phyloP scores from a whole-genome alignment of 1,284 basidiomycete genomes.

The Fomitopsis pinicola region DNA sequence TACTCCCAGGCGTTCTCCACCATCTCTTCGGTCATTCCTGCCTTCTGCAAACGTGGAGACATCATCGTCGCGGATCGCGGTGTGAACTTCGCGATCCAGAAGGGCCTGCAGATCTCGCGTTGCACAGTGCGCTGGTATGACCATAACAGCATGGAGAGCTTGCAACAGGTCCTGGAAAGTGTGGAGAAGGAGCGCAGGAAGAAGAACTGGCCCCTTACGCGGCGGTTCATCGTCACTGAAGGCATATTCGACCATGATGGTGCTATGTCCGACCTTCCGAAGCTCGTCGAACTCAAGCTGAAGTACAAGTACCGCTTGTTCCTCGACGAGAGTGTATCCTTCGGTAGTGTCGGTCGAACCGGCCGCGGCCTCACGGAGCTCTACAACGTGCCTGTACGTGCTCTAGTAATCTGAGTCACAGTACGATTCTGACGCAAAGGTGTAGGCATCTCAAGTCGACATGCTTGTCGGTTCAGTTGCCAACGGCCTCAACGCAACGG shows the following conservation, averaged over 20 bases:
- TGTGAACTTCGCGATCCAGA: constrained; percentile 94
- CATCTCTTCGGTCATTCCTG: constrained; percentile 91
- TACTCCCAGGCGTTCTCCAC: constrained; percentile 96
- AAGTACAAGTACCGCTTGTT: constrained; percentile 97
- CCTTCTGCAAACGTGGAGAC: constrained; percentile 97
- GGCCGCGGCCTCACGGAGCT: constrained; percentile 94
- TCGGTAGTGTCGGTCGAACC: constrained; percentile 89
- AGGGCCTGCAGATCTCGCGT: constrained; percentile 95
- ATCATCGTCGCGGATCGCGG: constrained; percentile 97
- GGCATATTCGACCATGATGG: constrained; percentile 97
- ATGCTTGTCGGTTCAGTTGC: constrained; percentile 87
- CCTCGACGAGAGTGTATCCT: constrained; percentile 91
- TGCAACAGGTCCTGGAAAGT: constrained; percentile 83
- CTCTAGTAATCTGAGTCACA: not conserved
- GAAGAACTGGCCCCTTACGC: constrained; percentile 76
- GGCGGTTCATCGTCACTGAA: constrained; percentile 95
- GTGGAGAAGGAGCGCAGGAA: constrained; percentile 89
- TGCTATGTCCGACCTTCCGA: constrained; percentile 86
- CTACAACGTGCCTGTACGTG: constrained; percentile 82
- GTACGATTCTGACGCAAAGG: not conserved
- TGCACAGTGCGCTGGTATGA: constrained; percentile 95
- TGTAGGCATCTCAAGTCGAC: constrained; percentile 68
- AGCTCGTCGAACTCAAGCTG: constrained; percentile 89
- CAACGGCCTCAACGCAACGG: constrained; percentile 78
- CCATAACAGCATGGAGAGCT: constrained; percentile 89